Percentiles rank a stretch among this genome's conserved stretches.
Evolutionary conservation across 1,139 yeast genomes (phyloP).

Genomic region (Taiozyma sp.): DNA sequence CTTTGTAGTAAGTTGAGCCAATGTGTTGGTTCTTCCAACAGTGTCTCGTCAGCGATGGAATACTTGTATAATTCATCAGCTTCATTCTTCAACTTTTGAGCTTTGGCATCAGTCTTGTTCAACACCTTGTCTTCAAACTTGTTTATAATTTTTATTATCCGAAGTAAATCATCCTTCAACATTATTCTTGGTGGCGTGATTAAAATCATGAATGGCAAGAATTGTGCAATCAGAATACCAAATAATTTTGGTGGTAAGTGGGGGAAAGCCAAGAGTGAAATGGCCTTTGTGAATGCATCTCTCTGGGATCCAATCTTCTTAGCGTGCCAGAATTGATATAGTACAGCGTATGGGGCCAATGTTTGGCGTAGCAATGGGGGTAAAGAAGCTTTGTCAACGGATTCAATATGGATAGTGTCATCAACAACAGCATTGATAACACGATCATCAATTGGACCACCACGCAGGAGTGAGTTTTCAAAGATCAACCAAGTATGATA

Average conservation of each 20-base stretch:
- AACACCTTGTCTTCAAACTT: conserved; percentile 34
- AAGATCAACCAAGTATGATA: conserved; percentile 47
- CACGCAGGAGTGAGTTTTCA: conserved; percentile 54
- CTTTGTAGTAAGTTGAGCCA: conserved; percentile 18
- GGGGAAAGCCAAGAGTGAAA: conserved; percentile 56
- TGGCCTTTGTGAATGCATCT: conserved; percentile 34
- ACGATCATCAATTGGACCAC: conserved; percentile 50
- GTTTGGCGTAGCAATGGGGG: conserved; percentile 63
- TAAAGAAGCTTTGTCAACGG: conserved; percentile 23
- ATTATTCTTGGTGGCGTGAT: conserved; percentile 23
- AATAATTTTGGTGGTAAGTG: conserved; percentile 58
- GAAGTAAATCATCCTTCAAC: conserved; percentile 35
- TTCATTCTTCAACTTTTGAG: conserved; percentile 19
- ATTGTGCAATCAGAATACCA: conserved; percentile 43
- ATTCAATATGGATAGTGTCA: conserved; percentile 29
- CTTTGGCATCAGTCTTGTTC: conserved; percentile 26
- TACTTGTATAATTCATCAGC: conserved; percentile 19
- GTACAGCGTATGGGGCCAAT: conserved; percentile 68
- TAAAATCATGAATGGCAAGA: conserved; percentile 38
- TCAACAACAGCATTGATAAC: conserved; percentile 50
- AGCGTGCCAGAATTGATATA: conserved; percentile 43
- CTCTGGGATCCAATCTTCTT: conserved; percentile 25
- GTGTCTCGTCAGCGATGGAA: conserved; percentile 1
- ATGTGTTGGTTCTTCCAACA: not conserved
- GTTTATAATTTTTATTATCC: conserved; percentile 45